Base-by-base conservation (phyloP, 78 protist species). In the Creolimax fragrantissima region DNA sequence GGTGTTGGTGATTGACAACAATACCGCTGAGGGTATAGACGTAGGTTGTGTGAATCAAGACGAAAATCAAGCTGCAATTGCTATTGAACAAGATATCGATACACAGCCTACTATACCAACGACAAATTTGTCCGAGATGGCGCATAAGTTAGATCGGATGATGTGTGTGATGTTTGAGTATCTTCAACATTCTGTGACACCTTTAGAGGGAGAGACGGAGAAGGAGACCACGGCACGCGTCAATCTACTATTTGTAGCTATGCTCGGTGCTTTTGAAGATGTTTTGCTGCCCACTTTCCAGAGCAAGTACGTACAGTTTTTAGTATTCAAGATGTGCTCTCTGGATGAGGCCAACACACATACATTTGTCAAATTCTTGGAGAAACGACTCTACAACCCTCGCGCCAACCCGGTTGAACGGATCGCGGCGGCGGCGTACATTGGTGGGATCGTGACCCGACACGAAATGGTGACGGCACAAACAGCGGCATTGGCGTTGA, bases 131-230 rank as follows among this genome's bases (percentile, higher is more conserved):
- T 41, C 42, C 6, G 86, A 17, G 7, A 6, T 83, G 86, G 86
- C 42, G 86, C 86, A 83, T 41, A 83, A 83, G 86, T 41, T 83
- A 5, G 86, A 83, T 24, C 86, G 86, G 41, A 1, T 83, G 86
- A 83, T 83, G 86, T 6, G 7, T 6, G 86, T 83, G 86, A 83
- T 83, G 86, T 83, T 83, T 11, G 86, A 83, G 42, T 83, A 83
- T 41, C 86, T 83, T 36, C 44, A 83, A 6, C 41, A 17, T 5
- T 6, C 86, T 6, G 6, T 5, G 35, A 11, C 7, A 32, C 35
- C 7, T 35, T 5, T 17, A 24, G 42, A 36, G 7, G 86, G 86
- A 24, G 86, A 83, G 86, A 83, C 86, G 7, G 41, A 6, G 86
- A 41, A 6, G 7, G 86, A 83, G 37, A 83, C 35, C 7, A 6